Base-by-base conservation (phyloP, 2,329 filamentous ascomycete genomes). In the Curvularia verruculosa region DNA sequence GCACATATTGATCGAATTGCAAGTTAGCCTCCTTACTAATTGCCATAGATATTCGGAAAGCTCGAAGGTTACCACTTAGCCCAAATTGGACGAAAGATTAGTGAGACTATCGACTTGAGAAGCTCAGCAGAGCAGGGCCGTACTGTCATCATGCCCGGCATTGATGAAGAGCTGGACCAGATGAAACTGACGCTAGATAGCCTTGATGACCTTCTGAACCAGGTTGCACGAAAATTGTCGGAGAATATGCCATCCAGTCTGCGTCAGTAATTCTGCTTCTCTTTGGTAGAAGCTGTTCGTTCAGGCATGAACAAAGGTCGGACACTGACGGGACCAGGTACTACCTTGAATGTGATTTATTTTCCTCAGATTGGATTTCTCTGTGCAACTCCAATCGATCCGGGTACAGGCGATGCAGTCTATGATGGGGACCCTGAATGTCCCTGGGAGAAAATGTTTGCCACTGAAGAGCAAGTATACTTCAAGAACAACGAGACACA, bases 361-460 rank as follows among this genome's bases (percentile, higher is more conserved):
- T 89, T 96, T 60, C 94, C 93, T 0, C 92, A 96, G 68, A 85
- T 97, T 36, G 95, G 95, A 0, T 99, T 97, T 71, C 84, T 97
- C 36, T 90, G 92, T 2, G 87, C 89, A 0, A 87, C 96, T 15
- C 83, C 84, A 1, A 75, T 88, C 3, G 85, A 92, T 64, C 78
- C 81, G 13, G 73, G 80, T 1, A 86, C 83, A 1, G 85, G 86
- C 0, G 78, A 82, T 45, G 84, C 85, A 0, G 79, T 84, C 10
- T 93, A 89, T 63, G 82, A 86, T 64, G 90, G 90, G 0, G 72
- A 80, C 3, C 71, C 79, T 1, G 80, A 82, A 15, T 87, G 87
- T 54, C 76, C 77, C 0, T 99, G 94, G 95, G 86, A 92, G 58
- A 85, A 85, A 54, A 87, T 90, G 71, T 96, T 98, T 66, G 81